Conservation (phyloP, 1,139 yeast species). For the Blastobotrys persicus region DNA sequence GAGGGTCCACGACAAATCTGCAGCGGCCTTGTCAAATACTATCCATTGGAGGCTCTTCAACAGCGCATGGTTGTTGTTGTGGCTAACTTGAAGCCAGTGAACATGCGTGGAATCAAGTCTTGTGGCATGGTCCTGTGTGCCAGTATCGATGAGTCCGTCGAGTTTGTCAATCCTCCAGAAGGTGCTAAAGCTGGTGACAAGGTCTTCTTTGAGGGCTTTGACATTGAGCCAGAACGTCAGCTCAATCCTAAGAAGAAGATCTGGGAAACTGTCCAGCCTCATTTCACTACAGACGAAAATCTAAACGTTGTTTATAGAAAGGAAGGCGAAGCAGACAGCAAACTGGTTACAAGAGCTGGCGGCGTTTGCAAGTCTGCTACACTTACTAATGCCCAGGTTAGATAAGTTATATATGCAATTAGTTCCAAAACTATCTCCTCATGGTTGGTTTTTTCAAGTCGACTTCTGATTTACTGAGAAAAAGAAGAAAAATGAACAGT, state of each 20-base stretch:
- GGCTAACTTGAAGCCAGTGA: slow-evolving; percentile 86
- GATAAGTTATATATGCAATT: slow-evolving; percentile 41
- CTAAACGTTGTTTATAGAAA: slow-evolving; percentile 80
- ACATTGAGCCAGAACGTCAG: slow-evolving; percentile 79
- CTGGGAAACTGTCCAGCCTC: slow-evolving; percentile 94
- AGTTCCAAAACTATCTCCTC: too few relatives aligned
- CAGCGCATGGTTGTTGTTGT: slow-evolving; percentile 77
- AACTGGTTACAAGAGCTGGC: slow-evolving; percentile 74
- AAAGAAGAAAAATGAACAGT: too few relatives aligned
- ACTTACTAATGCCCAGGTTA: slow-evolving; percentile 69
- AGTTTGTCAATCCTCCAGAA: slow-evolving; percentile 91
- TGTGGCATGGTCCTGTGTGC: slow-evolving; percentile 98
- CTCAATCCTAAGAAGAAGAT: slow-evolving; percentile 98
- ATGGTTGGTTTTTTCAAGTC: too few relatives aligned
- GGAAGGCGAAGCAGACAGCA: slow-evolving; percentile 76
- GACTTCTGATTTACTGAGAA: too few relatives aligned
- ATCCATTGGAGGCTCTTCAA: slow-evolving; percentile 80
- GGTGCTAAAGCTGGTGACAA: slow-evolving; percentile 97
- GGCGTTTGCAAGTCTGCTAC: slow-evolving; percentile 69
- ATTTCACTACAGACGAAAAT: slow-evolving; percentile 73
- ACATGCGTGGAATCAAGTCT: slow-evolving; percentile 93
- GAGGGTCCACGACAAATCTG: slow-evolving; percentile 98
- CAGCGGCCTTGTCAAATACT: slow-evolving; percentile 82
- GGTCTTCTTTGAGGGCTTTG: slow-evolving; percentile 87
- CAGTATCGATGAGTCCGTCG: slow-evolving; percentile 63